A percentile compares a stretch with the other conserved stretches of the same genome.
These are phyloP conservation scores for Fusarium citri DNA, from an alignment of 2,329 filamentous ascomycete species.

Conservation along the genomic window DNA sequence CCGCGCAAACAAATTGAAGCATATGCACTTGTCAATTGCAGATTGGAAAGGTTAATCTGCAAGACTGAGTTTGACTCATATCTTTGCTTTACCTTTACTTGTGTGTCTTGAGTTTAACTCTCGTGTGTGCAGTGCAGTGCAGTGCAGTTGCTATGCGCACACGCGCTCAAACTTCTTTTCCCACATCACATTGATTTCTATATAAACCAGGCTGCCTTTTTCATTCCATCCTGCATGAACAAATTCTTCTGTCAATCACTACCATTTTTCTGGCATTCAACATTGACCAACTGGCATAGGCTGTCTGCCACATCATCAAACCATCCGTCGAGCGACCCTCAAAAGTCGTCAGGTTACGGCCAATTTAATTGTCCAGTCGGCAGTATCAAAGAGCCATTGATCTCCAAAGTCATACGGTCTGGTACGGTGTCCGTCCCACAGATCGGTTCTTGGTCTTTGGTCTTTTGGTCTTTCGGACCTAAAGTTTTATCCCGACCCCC, in stretches of 20 bases:
- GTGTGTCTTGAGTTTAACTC: conserved; percentile 5
- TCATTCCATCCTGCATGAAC: conserved; percentile 1
- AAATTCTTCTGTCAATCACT: not conserved
- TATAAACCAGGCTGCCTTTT: conserved; percentile 15
- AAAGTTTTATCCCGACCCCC: conserved; percentile 21
- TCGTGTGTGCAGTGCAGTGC: conserved; percentile 25
- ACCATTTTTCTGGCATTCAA: not conserved
- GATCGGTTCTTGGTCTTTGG: conserved; percentile 20
- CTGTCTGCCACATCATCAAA: conserved; percentile 38
- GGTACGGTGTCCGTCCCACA: conserved; percentile 46
- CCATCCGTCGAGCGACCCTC: conserved; percentile 11
- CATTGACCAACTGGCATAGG: conserved; percentile 8
- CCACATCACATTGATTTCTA: not conserved
- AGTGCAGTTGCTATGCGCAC: conserved; percentile 36
- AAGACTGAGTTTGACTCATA: not conserved
- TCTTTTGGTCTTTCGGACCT: conserved; percentile 12
- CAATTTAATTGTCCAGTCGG: conserved; percentile 33
- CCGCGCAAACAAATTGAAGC: conserved; percentile 11
- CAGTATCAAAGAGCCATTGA: conserved; percentile 40
- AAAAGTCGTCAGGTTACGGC: conserved; percentile 44
- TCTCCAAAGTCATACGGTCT: conserved; percentile 46
- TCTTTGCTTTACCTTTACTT: conserved; percentile 6
- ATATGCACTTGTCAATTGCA: conserved; percentile 7
- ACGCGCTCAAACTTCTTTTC: conserved; percentile 39
- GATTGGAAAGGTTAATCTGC: conserved; percentile 13